These are phyloP conservation scores for Alternaria novae-zelandiae DNA, from an alignment of 2,329 filamentous ascomycete genomes.

Conservation along the genomic window DNA sequence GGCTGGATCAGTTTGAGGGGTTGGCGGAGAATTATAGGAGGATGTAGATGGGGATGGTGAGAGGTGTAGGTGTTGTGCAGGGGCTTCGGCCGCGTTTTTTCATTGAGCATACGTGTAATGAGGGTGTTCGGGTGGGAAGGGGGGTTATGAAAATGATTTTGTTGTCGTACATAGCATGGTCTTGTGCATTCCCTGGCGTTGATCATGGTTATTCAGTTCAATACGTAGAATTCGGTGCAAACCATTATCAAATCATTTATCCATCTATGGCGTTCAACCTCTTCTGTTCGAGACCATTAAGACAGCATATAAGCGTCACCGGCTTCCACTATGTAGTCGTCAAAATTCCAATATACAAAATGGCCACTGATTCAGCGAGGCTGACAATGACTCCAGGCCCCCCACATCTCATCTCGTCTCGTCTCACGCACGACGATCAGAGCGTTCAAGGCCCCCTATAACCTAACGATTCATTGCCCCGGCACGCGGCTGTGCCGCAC, in stretches of 20 bases:
- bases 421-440: not conserved
- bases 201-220: not conserved
- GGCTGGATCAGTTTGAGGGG: conserved; percentile 51
- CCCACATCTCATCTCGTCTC: conserved; percentile 1
- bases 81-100: not conserved
- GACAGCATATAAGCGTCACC: not conserved
- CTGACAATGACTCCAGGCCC: not conserved
- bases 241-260: not conserved
- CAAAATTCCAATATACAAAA: not conserved
- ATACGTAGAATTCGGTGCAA: not conserved
- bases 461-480: not conserved
- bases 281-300: not conserved
- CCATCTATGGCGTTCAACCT: not conserved
- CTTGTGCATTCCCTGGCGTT: not conserved
- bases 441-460: not conserved
- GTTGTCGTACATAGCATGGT: not conserved
- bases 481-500: not conserved
- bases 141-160: not conserved
- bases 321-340: not conserved
- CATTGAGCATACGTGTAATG: not conserved
- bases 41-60: not conserved
- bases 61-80: not conserved
- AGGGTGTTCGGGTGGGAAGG: not conserved
- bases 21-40: conserved; percentile 53
- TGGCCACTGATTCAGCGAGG: not conserved